Conservation (phyloP, 768 basidiomycete species). For the Xerocomellus chrysenteron region DNA sequence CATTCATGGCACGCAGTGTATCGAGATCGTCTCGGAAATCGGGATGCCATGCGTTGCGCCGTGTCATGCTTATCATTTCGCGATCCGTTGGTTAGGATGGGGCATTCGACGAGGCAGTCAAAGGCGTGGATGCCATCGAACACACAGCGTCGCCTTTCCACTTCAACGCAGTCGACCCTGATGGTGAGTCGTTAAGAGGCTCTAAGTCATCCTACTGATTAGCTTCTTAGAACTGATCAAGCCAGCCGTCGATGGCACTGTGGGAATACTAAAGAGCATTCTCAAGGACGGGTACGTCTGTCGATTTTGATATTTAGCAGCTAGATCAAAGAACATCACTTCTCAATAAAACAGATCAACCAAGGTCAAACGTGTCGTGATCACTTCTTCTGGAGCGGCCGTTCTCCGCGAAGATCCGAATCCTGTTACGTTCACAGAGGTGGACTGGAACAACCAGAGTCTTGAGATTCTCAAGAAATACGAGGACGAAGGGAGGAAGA, state of each 20-base stretch:
- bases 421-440: conserved; percentile 40
- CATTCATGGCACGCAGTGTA: neutral
- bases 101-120: conserved; percentile 78
- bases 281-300: conserved; percentile 48
- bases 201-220: neutral
- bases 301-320: neutral
- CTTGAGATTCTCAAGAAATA: conserved; percentile 42
- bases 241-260: conserved; percentile 73
- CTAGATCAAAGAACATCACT: neutral
- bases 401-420: conserved; percentile 34
- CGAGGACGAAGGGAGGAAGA: conserved; percentile 44
- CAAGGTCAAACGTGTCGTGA: conserved; percentile 62
- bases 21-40: neutral
- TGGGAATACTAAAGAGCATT: conserved; percentile 58
- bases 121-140: conserved; percentile 68
- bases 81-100: conserved; percentile 41
- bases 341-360: conserved; percentile 25
- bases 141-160: conserved; percentile 70
- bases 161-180: conserved; percentile 44
- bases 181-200: conserved; percentile 20
- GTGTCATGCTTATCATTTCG: neutral
- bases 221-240: conserved; percentile 52
- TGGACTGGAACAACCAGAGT: conserved; percentile 58
- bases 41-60: neutral
- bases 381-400: conserved; percentile 63